These are phyloP conservation scores for Trametes maxima DNA, from an alignment of 768 basidiomycete species.

Conservation along the genomic window DNA sequence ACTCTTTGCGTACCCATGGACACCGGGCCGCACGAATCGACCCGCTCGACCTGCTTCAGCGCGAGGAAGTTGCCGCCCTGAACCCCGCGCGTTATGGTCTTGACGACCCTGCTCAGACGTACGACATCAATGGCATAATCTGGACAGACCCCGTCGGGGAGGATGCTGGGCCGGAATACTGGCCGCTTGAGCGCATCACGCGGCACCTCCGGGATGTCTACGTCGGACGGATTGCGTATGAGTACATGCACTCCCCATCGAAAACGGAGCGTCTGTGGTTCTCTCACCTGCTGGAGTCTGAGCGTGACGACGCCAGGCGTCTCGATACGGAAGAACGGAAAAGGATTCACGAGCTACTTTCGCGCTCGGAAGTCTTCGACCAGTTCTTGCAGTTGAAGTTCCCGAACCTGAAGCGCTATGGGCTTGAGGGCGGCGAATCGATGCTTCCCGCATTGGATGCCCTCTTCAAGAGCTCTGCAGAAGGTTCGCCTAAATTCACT, in stretches of 20 bases:
- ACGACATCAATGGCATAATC: constrained; percentile 79
- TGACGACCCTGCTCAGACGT: constrained; percentile 49
- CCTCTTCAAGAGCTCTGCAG: constrained; percentile 68
- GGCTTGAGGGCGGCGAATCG: constrained; percentile 90
- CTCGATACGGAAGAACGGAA: constrained; percentile 43
- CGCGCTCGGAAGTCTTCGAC: constrained; percentile 80
- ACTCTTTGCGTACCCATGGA: constrained; percentile 82
- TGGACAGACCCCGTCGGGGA: constrained; percentile 60
- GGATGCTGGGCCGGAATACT: constrained; percentile 46
- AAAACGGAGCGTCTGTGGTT: constrained; percentile 91
- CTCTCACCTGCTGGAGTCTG: constrained; percentile 79
- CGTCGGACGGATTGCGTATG: constrained; percentile 85
- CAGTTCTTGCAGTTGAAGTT: constrained; percentile 86
- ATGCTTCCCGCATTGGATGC: constrained; percentile 89
- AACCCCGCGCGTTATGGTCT: constrained; percentile 80
- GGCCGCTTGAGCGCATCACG: constrained; percentile 73
- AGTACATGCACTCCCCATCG: constrained; percentile 88
- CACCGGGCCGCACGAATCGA: constrained; percentile 87
- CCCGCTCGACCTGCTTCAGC: constrained; percentile 83
- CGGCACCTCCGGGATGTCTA: constrained; percentile 73
- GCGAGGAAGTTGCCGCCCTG: constrained; percentile 79
- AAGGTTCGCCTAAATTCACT: constrained; percentile 41
- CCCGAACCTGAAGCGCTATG: constrained; percentile 86
- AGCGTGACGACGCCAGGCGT: constrained; percentile 23
- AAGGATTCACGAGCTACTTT: constrained; percentile 69